Base-by-base conservation (phyloP, 768 basidiomycete genomes). In the Antrodiella citrinella region DNA sequence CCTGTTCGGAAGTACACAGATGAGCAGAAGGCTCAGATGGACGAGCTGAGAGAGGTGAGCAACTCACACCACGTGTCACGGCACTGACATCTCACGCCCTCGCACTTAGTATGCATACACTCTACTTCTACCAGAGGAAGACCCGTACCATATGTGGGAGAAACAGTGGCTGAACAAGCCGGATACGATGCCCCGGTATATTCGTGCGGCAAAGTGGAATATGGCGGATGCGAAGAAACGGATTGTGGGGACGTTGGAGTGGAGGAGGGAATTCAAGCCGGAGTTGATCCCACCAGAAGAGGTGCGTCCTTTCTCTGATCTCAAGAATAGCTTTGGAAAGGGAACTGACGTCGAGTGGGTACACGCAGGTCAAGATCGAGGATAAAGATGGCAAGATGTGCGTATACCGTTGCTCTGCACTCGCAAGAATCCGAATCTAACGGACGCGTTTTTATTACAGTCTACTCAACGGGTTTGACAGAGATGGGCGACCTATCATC, bases 311-410 rank as follows among this genome's bases (percentile, higher is more conserved):
- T n/a, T 38, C 15, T 20, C 20, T 45, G 10, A 38, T 15, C 20
- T 45, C 3, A 25, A 42, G n/a, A 26, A 38, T 10, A n/a, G n/a
- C n/a, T n/a, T n/a, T n/a, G n/a, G 35, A 10, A 38, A 10, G 35
- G 35, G 35, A 10, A 43, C 5, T 43, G n/a, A 43, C 15, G 15
- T 18, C 7, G 9, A 18, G 19, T 43, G 7, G 41, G 15, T 5
- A 13, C n/a, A 47, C 26, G 3, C 44, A 72, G 71, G 81, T 87
- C 55, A 80, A 78, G 57, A 75, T 85, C 26, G 91, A 92, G 64
- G 80, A 82, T 46, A 80, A 88, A 67, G 88, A 86, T 0, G 91
- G 90, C 13, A 94, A 94, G 67, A 91, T 94, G 91, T 91, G 57
- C 48, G 81, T 45, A 19, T 38, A 23, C 49, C 24, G 21, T 46